phyloP scores from a whole-genome alignment of 2,329 filamentous ascomycete species.

The Xenoacremonium recifei region DNA sequence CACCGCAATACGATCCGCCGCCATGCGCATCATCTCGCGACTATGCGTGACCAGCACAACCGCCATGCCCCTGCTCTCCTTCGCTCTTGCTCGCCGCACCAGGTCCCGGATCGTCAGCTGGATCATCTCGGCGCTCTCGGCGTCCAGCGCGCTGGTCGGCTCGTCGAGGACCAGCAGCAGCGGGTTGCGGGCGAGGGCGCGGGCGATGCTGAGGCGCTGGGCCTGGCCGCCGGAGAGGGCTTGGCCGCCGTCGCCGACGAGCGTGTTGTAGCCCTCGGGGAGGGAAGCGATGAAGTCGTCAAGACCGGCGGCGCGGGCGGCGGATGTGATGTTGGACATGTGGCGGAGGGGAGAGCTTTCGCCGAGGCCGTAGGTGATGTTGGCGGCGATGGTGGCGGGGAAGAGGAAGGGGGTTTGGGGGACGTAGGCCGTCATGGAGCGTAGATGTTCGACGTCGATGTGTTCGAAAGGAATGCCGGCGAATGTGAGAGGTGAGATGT shows the following conservation, averaged over 20 bases:
- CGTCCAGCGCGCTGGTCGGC: slow-evolving; percentile 79
- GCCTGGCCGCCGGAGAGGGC: slow-evolving; percentile 77
- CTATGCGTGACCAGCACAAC: slow-evolving; percentile 82
- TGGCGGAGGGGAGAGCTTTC: slow-evolving; percentile 50
- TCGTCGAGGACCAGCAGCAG: slow-evolving; percentile 80
- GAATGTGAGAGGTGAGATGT: slow-evolving; percentile 50
- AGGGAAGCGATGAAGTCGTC: slow-evolving; percentile 75
- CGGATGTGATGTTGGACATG: slow-evolving; percentile 42
- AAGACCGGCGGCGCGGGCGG: slow-evolving; percentile 62
- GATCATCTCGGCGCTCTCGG: slow-evolving; percentile 62
- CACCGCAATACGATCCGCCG: slow-evolving; percentile 72
- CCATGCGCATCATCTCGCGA: slow-evolving; percentile 82
- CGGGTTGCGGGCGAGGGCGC: slow-evolving; percentile 71
- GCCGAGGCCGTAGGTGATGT: slow-evolving; percentile 77
- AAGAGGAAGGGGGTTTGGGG: slow-evolving; percentile 75
- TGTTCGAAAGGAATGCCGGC: slow-evolving; percentile 53
- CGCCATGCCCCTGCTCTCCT: slow-evolving; percentile 50
- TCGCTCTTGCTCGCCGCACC: slow-evolving; percentile 32
- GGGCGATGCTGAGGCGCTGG: slow-evolving; percentile 77
- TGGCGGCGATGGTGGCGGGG: slow-evolving; percentile 71
- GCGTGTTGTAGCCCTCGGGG: slow-evolving; percentile 57
- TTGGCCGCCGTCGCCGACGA: slow-evolving; percentile 74
- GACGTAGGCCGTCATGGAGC: slow-evolving; percentile 64
- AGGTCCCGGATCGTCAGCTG: slow-evolving; percentile 60
- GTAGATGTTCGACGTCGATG: slow-evolving; percentile 60